Evolutionary conservation across 257 asterid species (phyloP).

Genomic region (Solanum bulbocastanum): DNA sequence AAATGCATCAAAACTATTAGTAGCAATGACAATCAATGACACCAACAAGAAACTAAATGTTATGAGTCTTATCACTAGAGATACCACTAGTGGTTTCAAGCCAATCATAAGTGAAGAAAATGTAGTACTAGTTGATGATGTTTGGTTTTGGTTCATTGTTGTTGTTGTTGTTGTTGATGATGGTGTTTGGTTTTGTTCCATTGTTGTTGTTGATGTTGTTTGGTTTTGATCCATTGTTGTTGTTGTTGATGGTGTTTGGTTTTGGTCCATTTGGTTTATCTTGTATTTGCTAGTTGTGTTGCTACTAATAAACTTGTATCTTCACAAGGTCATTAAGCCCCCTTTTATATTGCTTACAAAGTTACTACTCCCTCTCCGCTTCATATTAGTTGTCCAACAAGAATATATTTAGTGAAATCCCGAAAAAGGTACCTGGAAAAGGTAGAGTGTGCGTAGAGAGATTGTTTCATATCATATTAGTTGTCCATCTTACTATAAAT

Average conservation of each 20-base stretch:
- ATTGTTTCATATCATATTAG: too few species aligned
- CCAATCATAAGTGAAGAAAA: background rate
- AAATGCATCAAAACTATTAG: background rate
- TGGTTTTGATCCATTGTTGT: background rate
- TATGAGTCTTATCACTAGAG: background rate
- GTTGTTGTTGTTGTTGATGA: background rate
- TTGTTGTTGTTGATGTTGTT: background rate
- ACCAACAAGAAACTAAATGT: background rate
- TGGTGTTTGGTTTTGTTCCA: background rate
- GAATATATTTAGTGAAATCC: too few species aligned
- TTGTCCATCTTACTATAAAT: too few species aligned
- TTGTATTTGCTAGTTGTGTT: background rate
- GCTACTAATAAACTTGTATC: background rate
- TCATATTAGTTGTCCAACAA: background rate
- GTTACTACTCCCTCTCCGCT: background rate
- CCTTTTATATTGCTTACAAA: background rate
- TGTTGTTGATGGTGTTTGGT: background rate
- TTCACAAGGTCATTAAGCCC: background rate
- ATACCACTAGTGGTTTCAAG: background rate
- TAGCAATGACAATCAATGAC: background rate
- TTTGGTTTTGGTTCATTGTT: background rate
- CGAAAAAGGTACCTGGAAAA: fast-evolving
- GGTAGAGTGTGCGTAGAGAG: background rate
- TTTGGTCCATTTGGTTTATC: background rate
- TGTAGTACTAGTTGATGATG: background rate